Conservation (phyloP, 1,284 basidiomycete genomes). For the Trichosporon ovoides region DNA sequence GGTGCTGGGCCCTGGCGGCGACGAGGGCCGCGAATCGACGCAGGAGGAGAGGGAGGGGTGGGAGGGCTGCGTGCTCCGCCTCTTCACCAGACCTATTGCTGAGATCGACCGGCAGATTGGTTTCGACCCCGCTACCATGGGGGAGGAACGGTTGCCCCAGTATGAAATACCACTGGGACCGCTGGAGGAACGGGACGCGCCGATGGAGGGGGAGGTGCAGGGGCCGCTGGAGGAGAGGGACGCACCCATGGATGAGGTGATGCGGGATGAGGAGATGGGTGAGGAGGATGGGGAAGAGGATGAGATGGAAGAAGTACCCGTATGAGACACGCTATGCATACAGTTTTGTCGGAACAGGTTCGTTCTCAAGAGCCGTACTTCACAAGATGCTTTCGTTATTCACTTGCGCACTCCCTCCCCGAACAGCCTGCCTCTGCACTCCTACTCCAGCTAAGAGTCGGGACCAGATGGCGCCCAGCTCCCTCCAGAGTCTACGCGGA, state of each 20-base stretch:
- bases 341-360: background rate
- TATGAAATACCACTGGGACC: background rate
- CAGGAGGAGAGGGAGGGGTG: conserved; percentile 12
- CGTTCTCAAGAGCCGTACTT: too few species aligned
- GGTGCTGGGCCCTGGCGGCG: conserved; percentile 11
- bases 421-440: too few species aligned
- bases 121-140: background rate
- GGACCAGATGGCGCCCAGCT: background rate
- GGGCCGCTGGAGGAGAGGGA: too few species aligned
- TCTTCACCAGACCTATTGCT: conserved; percentile 7
- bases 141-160: background rate
- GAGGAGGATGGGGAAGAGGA: background rate
- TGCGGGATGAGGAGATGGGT: background rate
- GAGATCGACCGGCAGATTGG: conserved; percentile 9
- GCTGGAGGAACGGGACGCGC: background rate
- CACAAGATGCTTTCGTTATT: too few species aligned
- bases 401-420: too few species aligned
- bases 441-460: too few species aligned
- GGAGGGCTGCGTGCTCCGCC: conserved; percentile 15
- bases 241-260: too few species aligned
- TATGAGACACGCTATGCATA: conserved; percentile 6
- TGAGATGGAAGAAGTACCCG: background rate
- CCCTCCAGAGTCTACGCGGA: background rate
- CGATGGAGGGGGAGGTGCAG: too few species aligned
- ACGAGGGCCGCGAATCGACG: conserved; percentile 11